Base-by-base conservation (phyloP, 1,284 basidiomycete genomes). In the Tylopilus sp. region DNA sequence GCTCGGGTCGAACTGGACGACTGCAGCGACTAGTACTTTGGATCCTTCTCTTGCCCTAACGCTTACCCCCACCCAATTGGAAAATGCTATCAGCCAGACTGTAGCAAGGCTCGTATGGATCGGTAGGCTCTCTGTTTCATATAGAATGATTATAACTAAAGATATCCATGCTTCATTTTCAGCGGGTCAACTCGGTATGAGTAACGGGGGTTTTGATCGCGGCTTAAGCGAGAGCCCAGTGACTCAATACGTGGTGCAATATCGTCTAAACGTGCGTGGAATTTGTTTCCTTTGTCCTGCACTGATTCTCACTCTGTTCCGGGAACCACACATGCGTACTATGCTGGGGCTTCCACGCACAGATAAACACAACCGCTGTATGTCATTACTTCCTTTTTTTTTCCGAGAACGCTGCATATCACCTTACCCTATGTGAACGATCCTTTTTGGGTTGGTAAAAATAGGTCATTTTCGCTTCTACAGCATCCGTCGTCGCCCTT, bases 301-400 rank as follows among this genome's bases (percentile, higher is more conserved):
- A 47, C 12, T 12, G 6, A n/a, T 10, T 4, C 7, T 5, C 7
- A 29, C 12, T 29, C 29, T 29, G 29, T 29, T 29, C 29, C 29
- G 29, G 29, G 29, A 29, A 29, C 29, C 29, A 29, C 29, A 29
- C 29, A 29, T 29, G 29, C 29, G 29, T 29, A 29, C 29, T 29
- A 29, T 29, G 29, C 29, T 6, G 29, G 44, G 41, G 32, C 19
- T 7, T 6, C 26, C 22, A 18, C 29, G 12, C 12, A 29, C 29
- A 58, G 57, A 19, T 58, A 22, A 49, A 49, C n/a, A 58, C 57
- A 13, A 49, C 47, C 8, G 44, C 57, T 9, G 57, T 58, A 33
- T n/a, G 57, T 49, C 18, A 29, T 29, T 29, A 29, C 29, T 29
- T 29, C 29, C 29, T 29, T n/a, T 47, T 47, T 47, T n/a, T 8